phyloP scores from a whole-genome alignment of 345 rosid species.

The Salix koriyanagi region DNA sequence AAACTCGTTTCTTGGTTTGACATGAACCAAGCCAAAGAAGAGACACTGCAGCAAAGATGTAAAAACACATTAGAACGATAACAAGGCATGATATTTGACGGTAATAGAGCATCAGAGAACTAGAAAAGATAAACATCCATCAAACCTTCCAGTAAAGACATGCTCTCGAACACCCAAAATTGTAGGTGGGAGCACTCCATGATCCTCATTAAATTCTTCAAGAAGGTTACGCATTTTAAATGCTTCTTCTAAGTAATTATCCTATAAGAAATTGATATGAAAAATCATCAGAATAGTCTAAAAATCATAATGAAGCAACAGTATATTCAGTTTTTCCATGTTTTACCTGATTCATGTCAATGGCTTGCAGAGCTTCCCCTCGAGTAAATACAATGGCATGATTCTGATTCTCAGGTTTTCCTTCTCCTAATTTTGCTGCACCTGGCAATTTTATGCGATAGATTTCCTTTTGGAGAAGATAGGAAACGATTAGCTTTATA shows the following conservation, averaged over 20 bases:
- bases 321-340: background rate
- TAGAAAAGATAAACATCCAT: background rate
- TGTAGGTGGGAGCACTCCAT: slow-evolving; percentile 87
- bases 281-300: slow-evolving; percentile 4
- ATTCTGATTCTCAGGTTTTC: slow-evolving; percentile 96
- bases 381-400: slow-evolving; percentile 89
- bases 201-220: slow-evolving; percentile 94
- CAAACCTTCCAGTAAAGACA: slow-evolving; percentile 93
- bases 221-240: slow-evolving; percentile 93
- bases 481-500: slow-evolving; percentile 13
- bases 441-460: slow-evolving; percentile 92
- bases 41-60: slow-evolving; percentile 57
- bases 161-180: slow-evolving; percentile 97
- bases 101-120: background rate
- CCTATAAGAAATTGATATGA: slow-evolving; percentile 41
- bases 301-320: background rate
- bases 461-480: slow-evolving; percentile 57
- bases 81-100: background rate
- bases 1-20: slow-evolving; percentile 97
- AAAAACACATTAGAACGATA: slow-evolving; percentile 14
- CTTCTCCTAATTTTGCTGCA: slow-evolving; percentile 86
- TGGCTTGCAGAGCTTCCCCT: slow-evolving; percentile 95
- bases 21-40: slow-evolving; percentile 99
- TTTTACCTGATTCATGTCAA: slow-evolving; percentile 95
- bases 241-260: slow-evolving; percentile 97